Evolutionary conservation across 305 asterid genomes (phyloP).

Genomic region (Lippia alba): DNA sequence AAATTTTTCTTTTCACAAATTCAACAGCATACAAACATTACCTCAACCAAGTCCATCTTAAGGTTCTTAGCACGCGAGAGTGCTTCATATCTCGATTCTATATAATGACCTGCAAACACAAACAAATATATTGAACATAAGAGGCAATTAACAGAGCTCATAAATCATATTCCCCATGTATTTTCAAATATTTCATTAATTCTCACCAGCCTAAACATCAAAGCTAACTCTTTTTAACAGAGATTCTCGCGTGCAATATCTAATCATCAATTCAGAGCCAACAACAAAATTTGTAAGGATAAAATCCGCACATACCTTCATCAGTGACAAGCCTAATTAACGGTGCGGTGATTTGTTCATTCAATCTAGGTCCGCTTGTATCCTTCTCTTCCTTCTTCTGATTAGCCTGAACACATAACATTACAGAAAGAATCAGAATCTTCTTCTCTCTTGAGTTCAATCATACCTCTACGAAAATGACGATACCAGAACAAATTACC

Average conservation of each 20-base stretch:
- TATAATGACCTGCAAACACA: conserved; percentile 60
- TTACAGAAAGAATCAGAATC: neutral
- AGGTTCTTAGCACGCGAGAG: conserved; percentile 58
- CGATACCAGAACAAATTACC: conserved; percentile 44
- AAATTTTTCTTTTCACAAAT: neutral
- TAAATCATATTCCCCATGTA: conserved; percentile 4
- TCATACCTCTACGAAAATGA: neutral
- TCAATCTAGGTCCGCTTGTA: conserved; percentile 59
- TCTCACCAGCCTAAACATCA: conserved; percentile 10
- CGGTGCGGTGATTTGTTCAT: conserved; percentile 64
- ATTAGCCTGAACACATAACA: conserved; percentile 38
- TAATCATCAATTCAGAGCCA: conserved; percentile 15
- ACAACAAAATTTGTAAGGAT: neutral
- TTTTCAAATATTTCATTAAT: neutral
- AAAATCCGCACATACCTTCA: conserved; percentile 55
- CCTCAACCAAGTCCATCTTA: conserved; percentile 88
- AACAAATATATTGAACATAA: conserved; percentile 22
- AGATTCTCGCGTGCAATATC: conserved; percentile 5
- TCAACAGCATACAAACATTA: conserved; percentile 34
- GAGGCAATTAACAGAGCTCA: neutral
- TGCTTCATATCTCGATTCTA: conserved; percentile 61
- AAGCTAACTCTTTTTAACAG: conserved; percentile 10
- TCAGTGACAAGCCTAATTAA: conserved; percentile 71
- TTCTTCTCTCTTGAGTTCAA: conserved; percentile 12
- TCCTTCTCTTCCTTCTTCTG: conserved; percentile 58